A percentile compares a stretch with the other conserved stretches of the same genome.
These are phyloP conservation scores for Cytospora piceicola DNA, from an alignment of 2,329 filamentous ascomycete species.

Conservation along the genomic window DNA sequence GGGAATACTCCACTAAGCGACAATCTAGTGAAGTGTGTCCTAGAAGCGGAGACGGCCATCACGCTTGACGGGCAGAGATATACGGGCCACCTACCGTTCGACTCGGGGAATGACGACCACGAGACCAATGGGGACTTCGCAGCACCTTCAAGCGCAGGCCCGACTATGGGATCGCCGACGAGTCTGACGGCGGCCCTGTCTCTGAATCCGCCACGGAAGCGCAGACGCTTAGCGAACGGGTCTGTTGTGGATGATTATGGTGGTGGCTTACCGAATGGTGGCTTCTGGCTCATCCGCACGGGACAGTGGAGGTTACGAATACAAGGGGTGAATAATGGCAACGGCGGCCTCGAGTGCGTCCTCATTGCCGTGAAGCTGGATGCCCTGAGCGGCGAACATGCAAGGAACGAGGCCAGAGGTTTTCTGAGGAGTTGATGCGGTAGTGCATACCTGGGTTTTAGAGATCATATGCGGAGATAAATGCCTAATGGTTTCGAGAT, in stretches of 20 bases:
- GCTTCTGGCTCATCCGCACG: conserved; percentile 66
- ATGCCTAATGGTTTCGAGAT: background rate
- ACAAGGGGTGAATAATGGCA: conserved; percentile 54
- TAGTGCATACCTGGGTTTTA: background rate
- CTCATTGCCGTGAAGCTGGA: conserved; percentile 79
- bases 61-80: conserved; percentile 60
- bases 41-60: conserved; percentile 65
- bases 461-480: background rate
- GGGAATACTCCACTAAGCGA: conserved; percentile 72
- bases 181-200: conserved; percentile 36
- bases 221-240: conserved; percentile 47
- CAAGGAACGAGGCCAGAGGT: conserved; percentile 65
- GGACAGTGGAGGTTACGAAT: conserved; percentile 76
- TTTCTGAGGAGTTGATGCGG: conserved; percentile 55
- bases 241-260: conserved; percentile 12
- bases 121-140: conserved; percentile 31
- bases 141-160: conserved; percentile 40
- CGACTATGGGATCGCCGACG: conserved; percentile 39
- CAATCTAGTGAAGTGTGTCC: conserved; percentile 66
- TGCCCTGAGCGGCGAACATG: conserved; percentile 66
- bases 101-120: conserved; percentile 29
- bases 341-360: conserved; percentile 67
- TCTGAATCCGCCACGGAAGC: conserved; percentile 47
- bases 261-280: conserved; percentile 32
- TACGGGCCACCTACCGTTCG: conserved; percentile 28